phyloP scores from a whole-genome alignment of 345 rosid species.

The Salix suchowensis region DNA sequence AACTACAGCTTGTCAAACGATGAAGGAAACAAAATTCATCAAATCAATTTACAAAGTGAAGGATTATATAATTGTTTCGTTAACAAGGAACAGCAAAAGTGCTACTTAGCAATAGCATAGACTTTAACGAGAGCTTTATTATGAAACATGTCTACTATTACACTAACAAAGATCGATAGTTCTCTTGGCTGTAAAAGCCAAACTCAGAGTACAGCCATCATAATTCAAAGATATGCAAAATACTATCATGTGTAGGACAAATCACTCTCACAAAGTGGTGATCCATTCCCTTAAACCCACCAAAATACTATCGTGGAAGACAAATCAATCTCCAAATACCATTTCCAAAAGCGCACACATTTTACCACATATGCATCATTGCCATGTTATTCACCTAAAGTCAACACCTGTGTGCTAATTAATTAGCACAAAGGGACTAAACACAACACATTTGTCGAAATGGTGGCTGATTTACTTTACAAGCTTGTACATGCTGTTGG shows the following conservation, averaged over 20 bases:
- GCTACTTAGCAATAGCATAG: not conserved
- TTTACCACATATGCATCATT: not conserved
- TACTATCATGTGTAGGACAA: not conserved
- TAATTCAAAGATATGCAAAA: not conserved
- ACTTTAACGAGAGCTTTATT: not conserved
- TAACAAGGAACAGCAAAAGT: not conserved
- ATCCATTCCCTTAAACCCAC: not conserved
- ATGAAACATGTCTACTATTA: not conserved
- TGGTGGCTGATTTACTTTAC: conserved; percentile 7
- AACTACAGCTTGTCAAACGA: not conserved
- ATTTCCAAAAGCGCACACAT: not conserved
- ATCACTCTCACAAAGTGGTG: not conserved
- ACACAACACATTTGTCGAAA: conserved; percentile 5
- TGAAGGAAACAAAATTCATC: not conserved
- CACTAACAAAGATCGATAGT: not conserved
- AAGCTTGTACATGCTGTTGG: conserved; percentile 30
- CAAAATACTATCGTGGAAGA: not conserved
- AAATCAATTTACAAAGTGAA: not conserved
- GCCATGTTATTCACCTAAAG: not conserved
- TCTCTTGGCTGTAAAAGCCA: not conserved
- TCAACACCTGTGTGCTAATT: not conserved
- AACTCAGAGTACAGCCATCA: not conserved
- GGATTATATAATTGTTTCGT: not conserved
- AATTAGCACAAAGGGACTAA: not conserved
- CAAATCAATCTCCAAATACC: not conserved